Evolutionary conservation across 1,284 basidiomycete species (phyloP), one percentile per base, ranked within the genome.

Genomic region (Trichosporon sp.): DNA sequence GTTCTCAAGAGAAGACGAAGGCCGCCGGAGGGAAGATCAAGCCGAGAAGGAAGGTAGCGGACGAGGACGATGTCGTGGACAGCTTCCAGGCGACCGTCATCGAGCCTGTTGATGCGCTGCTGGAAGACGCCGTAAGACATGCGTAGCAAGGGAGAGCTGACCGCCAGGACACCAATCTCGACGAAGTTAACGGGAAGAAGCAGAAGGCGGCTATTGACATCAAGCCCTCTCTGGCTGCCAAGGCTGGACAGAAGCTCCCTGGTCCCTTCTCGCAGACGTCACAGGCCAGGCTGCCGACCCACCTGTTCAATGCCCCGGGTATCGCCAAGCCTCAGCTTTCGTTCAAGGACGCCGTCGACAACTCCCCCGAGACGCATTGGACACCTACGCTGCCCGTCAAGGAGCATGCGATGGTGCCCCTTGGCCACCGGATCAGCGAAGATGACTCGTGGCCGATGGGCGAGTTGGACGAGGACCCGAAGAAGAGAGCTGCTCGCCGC

Each of bases 111-210:
- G 96, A 98, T 80, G 86, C 88, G 44, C 80, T 98, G 67, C 83
- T 97, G 68, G 96, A 98, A 81, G 87, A 88, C 67, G 91, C 93
- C 4, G 92, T 91, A 75, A 80, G 89, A 84, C 38, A n/a, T n/a
- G 15, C 8, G 11, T 8, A 38, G 12, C 11, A 3, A n/a, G 38
- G 12, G 3, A n/a, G 11, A n/a, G 18, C 38, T 42, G 38, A 42
- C 38, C 3, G 1, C 7, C 69, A 92, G 91, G 92, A 97, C 79
- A 89, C 88, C 3, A 89, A 89, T 72, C 81, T 98, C 44, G 95
- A 98, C 77, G 88, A 92, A 71, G 88, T 88, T 73, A 84, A 89
- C 18, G 94, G 94, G 1, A 86, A 87, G 73, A 87, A 85, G 67
- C 92, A 90, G 77, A 86, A 88, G n/a, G 77, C 82, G 5, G 81